Base-by-base conservation (phyloP, 352 stramenopile species). In the Thalassiosira hispida region DNA sequence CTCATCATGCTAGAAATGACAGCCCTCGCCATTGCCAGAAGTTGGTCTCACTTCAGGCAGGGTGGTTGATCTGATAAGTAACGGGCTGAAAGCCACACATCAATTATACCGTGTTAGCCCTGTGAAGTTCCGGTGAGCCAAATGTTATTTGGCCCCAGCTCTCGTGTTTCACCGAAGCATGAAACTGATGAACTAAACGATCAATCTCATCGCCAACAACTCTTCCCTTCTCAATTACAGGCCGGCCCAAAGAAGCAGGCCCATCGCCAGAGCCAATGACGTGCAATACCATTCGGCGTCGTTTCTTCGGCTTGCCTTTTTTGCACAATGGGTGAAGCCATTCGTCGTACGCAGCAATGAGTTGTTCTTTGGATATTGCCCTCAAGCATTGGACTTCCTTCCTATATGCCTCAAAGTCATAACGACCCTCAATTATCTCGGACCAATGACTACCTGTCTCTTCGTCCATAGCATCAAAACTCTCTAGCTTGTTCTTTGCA, bases 401-500 rank as follows among this genome's bases (percentile, higher is more conserved):
- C 14, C 82, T 52, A 40, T 87, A 55, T 8, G 67, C 59, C 68
- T 94, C 74, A 76, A 83, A 94, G 22, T 86, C 64, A 59, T 83
- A 90, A 14, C 84, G 68, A 11, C 78, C 66, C 65, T 93, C 84
- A 22, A 61, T 74, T 35, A 92, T 92, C 68, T 91, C 84, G 29
- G 62, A 75, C 87, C 87, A 92, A 67, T 86, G 57, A 52, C 27
- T 61, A 29, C 51, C 66, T n/a, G 40, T 73, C 78, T 90, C 81
- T 40, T 94, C 89, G 5, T 83, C 70, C 20, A 94, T 60, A 29
- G 83, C 92, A 59, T 91, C 86, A 61, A 85, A 91, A 64, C 84
- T 86, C 63, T 92, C 74, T 9, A 94, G 64, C 66, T 94, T 94
- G 55, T 90, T 81, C 49, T 88, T 92, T 31, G 87, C 85, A 9